Conservation (phyloP, 805 yeast species). For the Tetrapisispora nanseiensis region DNA sequence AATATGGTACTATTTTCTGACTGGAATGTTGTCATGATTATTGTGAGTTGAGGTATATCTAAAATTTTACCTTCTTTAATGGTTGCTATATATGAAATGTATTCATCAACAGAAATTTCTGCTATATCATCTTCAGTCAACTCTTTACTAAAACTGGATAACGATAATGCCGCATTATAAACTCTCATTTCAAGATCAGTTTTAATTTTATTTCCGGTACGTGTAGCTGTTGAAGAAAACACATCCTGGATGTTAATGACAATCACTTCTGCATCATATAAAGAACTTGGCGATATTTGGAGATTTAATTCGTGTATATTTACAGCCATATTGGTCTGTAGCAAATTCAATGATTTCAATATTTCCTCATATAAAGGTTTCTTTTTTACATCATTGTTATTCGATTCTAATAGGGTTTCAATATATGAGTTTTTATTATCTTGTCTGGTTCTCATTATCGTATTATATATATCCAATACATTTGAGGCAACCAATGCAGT, state of each 20-base stretch:
- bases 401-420: conserved; percentile 62
- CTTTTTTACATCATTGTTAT: conserved; percentile 19
- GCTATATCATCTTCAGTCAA: conserved; percentile 40
- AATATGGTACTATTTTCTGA: conserved; percentile 41
- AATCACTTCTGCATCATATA: conserved; percentile 68
- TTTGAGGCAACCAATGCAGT: conserved; percentile 85
- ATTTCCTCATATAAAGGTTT: conserved; percentile 23
- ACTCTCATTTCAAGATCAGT: conserved; percentile 53
- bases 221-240: conserved; percentile 39
- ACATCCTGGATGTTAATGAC: conserved; percentile 48
- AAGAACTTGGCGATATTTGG: conserved; percentile 74
- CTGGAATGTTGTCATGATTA: conserved; percentile 72
- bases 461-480: conserved; percentile 63
- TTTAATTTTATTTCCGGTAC: conserved; percentile 31
- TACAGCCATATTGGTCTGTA: conserved; percentile 63
- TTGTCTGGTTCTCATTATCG: conserved; percentile 59
- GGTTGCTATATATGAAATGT: conserved; percentile 42
- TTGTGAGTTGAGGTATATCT: conserved; percentile 63
- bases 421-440: conserved; percentile 65
- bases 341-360: conserved; percentile 23
- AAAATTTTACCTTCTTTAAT: conserved; percentile 76
- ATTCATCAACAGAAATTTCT: conserved; percentile 42
- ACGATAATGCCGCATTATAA: conserved; percentile 54
- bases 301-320: conserved; percentile 44
- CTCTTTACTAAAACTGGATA: conserved; percentile 48